A percentile compares a stretch with the other conserved stretches of the same genome.
phyloP scores from a whole-genome alignment of 2,329 filamentous ascomycete genomes.

The Fusarium sp. region DNA sequence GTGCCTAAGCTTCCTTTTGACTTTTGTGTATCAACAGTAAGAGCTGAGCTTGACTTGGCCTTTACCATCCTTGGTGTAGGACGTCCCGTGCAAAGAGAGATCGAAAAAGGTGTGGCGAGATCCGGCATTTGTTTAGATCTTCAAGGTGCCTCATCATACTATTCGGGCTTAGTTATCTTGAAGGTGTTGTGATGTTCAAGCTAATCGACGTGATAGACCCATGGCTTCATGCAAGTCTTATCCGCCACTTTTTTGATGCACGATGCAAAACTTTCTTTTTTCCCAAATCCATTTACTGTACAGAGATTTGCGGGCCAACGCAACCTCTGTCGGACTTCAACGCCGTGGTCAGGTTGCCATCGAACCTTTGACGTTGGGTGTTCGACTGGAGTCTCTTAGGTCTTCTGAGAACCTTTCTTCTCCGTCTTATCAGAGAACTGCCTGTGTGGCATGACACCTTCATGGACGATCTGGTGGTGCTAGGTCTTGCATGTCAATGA shows the following conservation, averaged over 20 bases:
- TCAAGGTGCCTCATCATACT: conserved; percentile 10
- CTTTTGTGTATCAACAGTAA: conserved; percentile 5
- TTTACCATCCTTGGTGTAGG: conserved; percentile 28
- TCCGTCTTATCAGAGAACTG: background rate
- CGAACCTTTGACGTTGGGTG: conserved; percentile 8
- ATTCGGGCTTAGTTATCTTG: conserved; percentile 9
- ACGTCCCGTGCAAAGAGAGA: background rate
- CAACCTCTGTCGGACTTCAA: conserved; percentile 5
- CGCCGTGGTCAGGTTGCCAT: conserved; percentile 18
- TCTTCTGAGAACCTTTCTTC: background rate
- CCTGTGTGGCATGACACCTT: conserved; percentile 4
- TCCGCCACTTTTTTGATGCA: conserved; percentile 20
- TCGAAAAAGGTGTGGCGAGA: conserved; percentile 38
- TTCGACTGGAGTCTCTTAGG: conserved; percentile 6
- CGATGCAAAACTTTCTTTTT: conserved; percentile 15
- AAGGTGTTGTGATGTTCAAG: conserved; percentile 25
- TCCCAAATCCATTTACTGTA: background rate
- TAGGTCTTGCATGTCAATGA: conserved; percentile 3
- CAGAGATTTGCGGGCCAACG: conserved; percentile 13
- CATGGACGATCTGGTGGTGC: background rate
- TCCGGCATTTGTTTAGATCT: conserved; percentile 36
- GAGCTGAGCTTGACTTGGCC: conserved; percentile 12
- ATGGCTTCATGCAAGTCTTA: conserved; percentile 21
- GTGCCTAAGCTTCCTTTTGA: conserved; percentile 13
- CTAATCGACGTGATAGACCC: conserved; percentile 5